Base-by-base conservation (phyloP, 1,284 basidiomycete species). In the Phellopilus nigrolimitatus region DNA sequence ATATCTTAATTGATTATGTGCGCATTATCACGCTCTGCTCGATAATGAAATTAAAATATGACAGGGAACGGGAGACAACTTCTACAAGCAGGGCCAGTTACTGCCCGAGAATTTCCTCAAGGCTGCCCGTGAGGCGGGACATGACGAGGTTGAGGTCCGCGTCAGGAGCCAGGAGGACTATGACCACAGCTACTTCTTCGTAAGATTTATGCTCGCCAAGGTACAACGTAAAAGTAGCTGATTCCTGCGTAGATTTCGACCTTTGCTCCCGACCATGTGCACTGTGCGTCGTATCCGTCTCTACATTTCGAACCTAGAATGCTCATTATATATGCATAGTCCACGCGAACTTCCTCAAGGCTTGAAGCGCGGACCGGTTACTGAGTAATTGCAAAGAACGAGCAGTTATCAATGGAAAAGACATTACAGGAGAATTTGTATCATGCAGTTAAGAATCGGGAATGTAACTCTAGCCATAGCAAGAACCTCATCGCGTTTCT, bases 151-250 rank as follows among this genome's bases (percentile, higher is more conserved):
- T n/a, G 80, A 89, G 64, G 88, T 97, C 7, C 72, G 80, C 47
- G 83, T 97, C 15, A 76, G 90, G 56, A 75, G 80, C 57, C 91
- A 95, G 53, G 86, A 89, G 44, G 93, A 85, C 8, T 98, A 97
- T 64, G 95, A 99, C 65, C 95, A 98, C 68, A 83, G 80, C 55
- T 94, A 95, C 68, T 95, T 84, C 69, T 95, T 95, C 62, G 91
- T 93, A 62, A 66, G 90, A 3, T 78, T 21, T 43, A 21, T 41
- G 8, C 9, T 5, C 19, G 12, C 8, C 4, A 22, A n/a, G 17
- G 19, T 7, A 21, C n/a, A 42, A 25, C 12, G 17, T 15, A 36
- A 13, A n/a, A 13, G 36, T 21, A 43, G 13, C 21, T 8, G 22
- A 49, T 43, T 40, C 40, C 47, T 40, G 42, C 36, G 13, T 62